phyloP scores from a whole-genome alignment of 1,139 yeast species.

The Hyphopichia fennica region DNA sequence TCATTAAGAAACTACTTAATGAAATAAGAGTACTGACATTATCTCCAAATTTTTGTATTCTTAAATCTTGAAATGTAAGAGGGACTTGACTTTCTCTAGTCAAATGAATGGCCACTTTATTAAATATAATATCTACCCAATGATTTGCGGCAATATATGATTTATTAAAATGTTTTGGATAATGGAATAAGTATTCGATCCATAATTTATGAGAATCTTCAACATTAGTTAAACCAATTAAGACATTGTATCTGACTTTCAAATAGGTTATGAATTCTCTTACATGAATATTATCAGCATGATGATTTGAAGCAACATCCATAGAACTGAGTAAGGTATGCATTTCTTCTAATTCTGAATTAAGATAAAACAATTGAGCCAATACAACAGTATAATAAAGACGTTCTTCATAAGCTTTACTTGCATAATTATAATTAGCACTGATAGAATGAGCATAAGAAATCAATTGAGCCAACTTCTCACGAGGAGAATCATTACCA shows the following conservation, averaged over 20 bases:
- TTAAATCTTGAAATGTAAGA: conserved; percentile 21
- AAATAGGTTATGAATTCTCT: conserved; percentile 17
- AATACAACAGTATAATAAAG: conserved; percentile 35
- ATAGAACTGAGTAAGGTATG: conserved; percentile 16
- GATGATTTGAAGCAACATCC: neutral
- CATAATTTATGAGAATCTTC: conserved; percentile 25
- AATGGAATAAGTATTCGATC: conserved; percentile 30
- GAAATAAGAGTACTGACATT: conserved; percentile 29
- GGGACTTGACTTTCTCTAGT: conserved; percentile 21
- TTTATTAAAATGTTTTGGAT: conserved; percentile 28
- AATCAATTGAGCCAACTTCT: conserved; percentile 30
- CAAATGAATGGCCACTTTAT: conserved; percentile 23
- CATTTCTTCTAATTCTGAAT: conserved; percentile 26
- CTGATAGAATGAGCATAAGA: conserved; percentile 28
- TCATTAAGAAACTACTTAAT: conserved; percentile 30
- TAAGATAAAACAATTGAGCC: conserved; percentile 37
- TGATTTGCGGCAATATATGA: conserved; percentile 38
- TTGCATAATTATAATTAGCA: conserved; percentile 25
- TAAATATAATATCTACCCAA: conserved; percentile 39
- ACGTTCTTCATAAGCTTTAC: conserved; percentile 29
- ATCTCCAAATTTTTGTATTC: conserved; percentile 22
- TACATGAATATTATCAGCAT: neutral
- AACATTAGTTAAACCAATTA: conserved; percentile 28
- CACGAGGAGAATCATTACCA: conserved; percentile 17
- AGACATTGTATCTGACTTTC: conserved; percentile 36